Evolutionary conservation across 164 flowering plant genomes (phyloP), one percentile per base, ranked within the genome.

Genomic region (Hamamelis virginiana): DNA sequence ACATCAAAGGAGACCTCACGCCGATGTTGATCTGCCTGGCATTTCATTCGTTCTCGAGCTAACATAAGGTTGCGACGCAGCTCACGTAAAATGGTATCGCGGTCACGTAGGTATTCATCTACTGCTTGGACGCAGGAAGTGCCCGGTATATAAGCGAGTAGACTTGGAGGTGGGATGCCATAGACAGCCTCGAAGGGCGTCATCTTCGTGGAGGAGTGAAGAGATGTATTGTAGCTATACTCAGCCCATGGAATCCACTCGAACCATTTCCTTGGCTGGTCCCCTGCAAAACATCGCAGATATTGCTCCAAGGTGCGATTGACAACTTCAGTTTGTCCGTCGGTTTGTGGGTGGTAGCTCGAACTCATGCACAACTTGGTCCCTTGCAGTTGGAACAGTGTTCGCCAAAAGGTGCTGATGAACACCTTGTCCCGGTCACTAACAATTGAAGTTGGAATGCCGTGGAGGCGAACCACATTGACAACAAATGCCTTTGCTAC

Each of bases 91-190:
- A 59, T 59, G 63, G 63, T 28, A 16, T 59, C 44, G 4, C 63
- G 44, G n/a, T 59, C 63, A 33, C 63, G 44, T 21, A 62, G 26
- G 65, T n/a, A n/a, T n/a, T n/a, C n/a, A n/a, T n/a, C n/a, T n/a
- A n/a, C n/a, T n/a, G n/a, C n/a, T n/a, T n/a, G 63, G 44, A 59
- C 63, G 44, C 44, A 43, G 44, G 63, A 26, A 15, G 44, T 33
- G 63, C 63, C 41, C 1, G 63, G n/a, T 16, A 11, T 15, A 16
- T 12, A 50, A 50, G n/a, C n/a, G 10, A 16, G 53, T 16, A n/a
- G n/a, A n/a, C n/a, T n/a, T n/a, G n/a, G n/a, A n/a, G n/a, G n/a
- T n/a, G n/a, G n/a, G n/a, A n/a, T n/a, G n/a, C n/a, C n/a, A n/a
- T n/a, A n/a, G n/a, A n/a, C n/a, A n/a, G n/a, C n/a, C n/a, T n/a